A percentile compares a stretch with the other conserved stretches of the same genome.
phyloP scores from a whole-genome alignment of 768 basidiomycete species.

The Rhizopogon roseolus region DNA sequence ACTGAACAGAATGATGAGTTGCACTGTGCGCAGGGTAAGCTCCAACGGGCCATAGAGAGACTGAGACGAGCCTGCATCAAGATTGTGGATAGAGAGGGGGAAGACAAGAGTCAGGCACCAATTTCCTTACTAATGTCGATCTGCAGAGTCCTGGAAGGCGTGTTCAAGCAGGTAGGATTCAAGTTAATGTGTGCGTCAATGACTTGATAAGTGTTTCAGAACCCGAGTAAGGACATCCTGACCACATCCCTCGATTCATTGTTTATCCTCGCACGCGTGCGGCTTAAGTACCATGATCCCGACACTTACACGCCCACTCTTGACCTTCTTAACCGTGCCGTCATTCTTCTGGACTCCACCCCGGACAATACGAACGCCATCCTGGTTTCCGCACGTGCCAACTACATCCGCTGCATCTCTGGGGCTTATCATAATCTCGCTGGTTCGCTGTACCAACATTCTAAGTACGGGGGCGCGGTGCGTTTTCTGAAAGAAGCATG shows the following conservation, averaged over 20 bases:
- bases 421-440: slow-evolving; percentile 69
- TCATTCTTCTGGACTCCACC: slow-evolving; percentile 17
- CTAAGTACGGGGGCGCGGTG: slow-evolving; percentile 55
- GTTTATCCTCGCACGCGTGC: slow-evolving; percentile 47
- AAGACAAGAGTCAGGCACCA: slow-evolving; percentile 8
- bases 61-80: slow-evolving; percentile 47
- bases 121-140: slow-evolving; percentile 33
- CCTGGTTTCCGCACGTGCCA: slow-evolving; percentile 34
- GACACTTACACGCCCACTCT: slow-evolving; percentile 44
- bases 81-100: slow-evolving; percentile 33
- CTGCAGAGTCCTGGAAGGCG: slow-evolving; percentile 25
- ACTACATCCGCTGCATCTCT: slow-evolving; percentile 64
- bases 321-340: slow-evolving; percentile 42
- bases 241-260: slow-evolving; percentile 50
- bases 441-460: slow-evolving; percentile 64
- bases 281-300: slow-evolving; percentile 34
- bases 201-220: slow-evolving; percentile 4
- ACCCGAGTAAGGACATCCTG: slow-evolving; percentile 28
- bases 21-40: slow-evolving; percentile 40
- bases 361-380: slow-evolving; percentile 4
- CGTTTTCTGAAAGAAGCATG: slow-evolving; percentile 66
- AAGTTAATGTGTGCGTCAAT: neutral
- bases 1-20: slow-evolving; percentile 27
- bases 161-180: slow-evolving; percentile 24
- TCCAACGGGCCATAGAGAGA: slow-evolving; percentile 58